Base-by-base conservation (phyloP, 2,329 filamentous ascomycete genomes). In the Aspergillus flavus region DNA sequence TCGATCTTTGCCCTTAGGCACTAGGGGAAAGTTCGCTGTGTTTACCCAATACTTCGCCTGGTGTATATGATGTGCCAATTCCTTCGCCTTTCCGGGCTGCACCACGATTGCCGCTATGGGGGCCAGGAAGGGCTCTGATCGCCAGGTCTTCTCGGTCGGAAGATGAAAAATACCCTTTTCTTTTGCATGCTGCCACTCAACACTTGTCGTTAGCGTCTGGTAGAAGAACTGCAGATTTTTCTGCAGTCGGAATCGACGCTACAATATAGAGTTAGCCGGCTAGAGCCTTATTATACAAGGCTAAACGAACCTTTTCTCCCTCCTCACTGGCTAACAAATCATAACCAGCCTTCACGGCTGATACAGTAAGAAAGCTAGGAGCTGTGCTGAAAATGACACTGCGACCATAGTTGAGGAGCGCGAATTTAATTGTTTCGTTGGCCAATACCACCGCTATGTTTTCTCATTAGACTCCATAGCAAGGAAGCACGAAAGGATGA, bases 351-450 rank as follows among this genome's bases (percentile, higher is more conserved):
- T 58, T 57, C 12, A 66, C 62, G 14, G 59, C 62, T 26, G 55
- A 60, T 12, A 63, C 61, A 9, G 53, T 46, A n/a, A 62, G 50
- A 32, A 64, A 66, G 30, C 50, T 62, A 14, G 64, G 64, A 16
- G 59, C 62, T 16, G 64, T 66, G 6, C 46, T 62, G 43, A 64
- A 66, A 11, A 66, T 52, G n/a, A 66, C 28, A 23, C 55, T 62
- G 2, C 62, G 53, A 10, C 59, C 39, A 58, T 66, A 66, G 54
- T 66, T 66, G 26, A 66, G 53, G 12, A 66, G 54, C 9, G 53
- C 48, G 10, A 19, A n/a, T 36, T 62, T 66, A 10, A 66, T 57
- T 4, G 64, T 65, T 30, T 61, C 16, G 43, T 61, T 63, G 52
- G 55, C 57, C 34, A 65, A 36, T 21, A 65, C 34, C 23, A 63